phyloP scores from a whole-genome alignment of 192 early-diverging fungal genomes.

The Gryganskiella cystojenkinii region DNA sequence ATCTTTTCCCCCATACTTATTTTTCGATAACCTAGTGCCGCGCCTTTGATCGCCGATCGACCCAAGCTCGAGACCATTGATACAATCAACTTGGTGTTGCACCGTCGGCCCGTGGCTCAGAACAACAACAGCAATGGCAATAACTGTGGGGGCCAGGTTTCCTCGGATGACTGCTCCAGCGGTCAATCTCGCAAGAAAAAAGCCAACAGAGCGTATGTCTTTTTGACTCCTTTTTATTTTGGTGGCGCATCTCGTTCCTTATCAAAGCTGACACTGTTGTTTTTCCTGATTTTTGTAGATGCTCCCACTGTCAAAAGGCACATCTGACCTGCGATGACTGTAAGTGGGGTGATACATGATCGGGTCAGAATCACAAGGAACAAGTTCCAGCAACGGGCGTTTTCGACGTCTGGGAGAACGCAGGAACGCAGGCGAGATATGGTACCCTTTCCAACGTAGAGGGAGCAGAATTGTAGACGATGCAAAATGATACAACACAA shows the following conservation, averaged over 20 bases:
- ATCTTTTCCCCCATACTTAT: not conserved
- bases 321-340: conserved; percentile 80
- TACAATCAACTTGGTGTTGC: conserved; percentile 50
- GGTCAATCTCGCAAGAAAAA: conserved; percentile 56
- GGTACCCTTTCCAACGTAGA: no score
- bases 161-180: conserved; percentile 16
- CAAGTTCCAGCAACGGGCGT: no score
- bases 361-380: not conserved
- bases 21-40: conserved; percentile 24
- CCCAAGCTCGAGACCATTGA: conserved; percentile 53
- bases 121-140: conserved; percentile 1
- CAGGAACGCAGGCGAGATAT: no score
- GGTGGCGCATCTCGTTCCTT: not conserved
- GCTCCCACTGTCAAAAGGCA: conserved; percentile 82
- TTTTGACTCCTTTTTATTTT: not conserved
- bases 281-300: conserved; percentile 31
- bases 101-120: conserved; percentile 13
- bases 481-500: no score
- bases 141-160: conserved; percentile 3
- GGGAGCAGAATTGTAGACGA: no score
- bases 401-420: no score
- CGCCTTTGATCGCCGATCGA: conserved; percentile 41
- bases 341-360: conserved; percentile 48
- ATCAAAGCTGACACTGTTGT: no score
- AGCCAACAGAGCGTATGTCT: conserved; percentile 59